A percentile compares a stretch with the other conserved stretches of the same genome.
Evolutionary conservation across 805 yeast species (phyloP).

Genomic region (Trichomonascus vanleenenianus): DNA sequence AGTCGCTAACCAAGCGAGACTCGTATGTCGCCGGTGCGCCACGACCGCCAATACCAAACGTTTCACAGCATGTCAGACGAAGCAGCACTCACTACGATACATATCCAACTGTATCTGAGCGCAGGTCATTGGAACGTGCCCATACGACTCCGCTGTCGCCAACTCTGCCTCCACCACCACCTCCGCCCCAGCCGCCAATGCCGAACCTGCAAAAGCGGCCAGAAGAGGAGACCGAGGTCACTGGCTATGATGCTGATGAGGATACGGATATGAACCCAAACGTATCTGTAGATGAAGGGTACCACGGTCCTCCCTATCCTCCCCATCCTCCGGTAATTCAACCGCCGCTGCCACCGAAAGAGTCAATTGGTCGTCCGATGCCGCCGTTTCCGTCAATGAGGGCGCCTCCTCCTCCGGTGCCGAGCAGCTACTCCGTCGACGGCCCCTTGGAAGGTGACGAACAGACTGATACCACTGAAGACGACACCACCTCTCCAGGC

Average conservation of each 20-base stretch:
- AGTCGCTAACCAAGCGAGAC: constrained; percentile 7
- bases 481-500: neutral
- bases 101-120: neutral
- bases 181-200: constrained; percentile 12
- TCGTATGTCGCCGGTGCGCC: constrained; percentile 18
- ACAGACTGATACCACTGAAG: neutral
- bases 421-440: neutral
- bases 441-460: neutral
- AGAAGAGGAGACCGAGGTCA: constrained; percentile 48
- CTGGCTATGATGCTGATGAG: constrained; percentile 65
- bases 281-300: constrained; percentile 1
- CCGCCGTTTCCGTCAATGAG: constrained; percentile 13
- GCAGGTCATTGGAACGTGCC: neutral
- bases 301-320: constrained; percentile 13
- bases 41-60: constrained; percentile 18
- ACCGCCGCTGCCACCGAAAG: constrained; percentile 9
- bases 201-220: constrained; percentile 38
- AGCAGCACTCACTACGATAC: neutral
- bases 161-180: constrained; percentile 12
- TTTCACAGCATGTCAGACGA: neutral
- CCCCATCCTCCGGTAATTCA: constrained; percentile 8
- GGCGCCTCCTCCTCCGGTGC: constrained; percentile 12
- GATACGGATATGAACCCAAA: constrained; percentile 32
- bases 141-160: constrained; percentile 2
- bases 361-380: constrained; percentile 4